These are phyloP conservation scores for Davidsoniella australis DNA, from an alignment of 2,329 filamentous ascomycete genomes.

Conservation along the genomic window DNA sequence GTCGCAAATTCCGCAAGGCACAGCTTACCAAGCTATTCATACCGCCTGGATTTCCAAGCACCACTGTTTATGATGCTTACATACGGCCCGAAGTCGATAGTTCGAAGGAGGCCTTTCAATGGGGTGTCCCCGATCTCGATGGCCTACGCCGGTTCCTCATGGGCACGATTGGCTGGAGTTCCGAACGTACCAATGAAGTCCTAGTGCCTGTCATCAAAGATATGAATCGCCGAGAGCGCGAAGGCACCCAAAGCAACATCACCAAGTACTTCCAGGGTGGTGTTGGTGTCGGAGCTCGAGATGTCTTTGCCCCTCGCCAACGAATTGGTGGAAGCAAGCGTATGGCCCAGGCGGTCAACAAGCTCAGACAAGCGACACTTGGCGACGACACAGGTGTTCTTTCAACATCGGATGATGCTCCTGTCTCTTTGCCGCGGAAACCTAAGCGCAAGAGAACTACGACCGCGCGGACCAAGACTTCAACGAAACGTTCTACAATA, in stretches of 20 bases:
- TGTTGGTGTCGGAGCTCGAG: conserved; percentile 49
- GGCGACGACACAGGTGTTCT: background rate
- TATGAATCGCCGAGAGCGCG: conserved; percentile 74
- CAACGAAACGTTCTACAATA: background rate
- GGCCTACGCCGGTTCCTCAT: conserved; percentile 72
- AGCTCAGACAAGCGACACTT: conserved; percentile 30
- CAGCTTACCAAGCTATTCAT: conserved; percentile 78
- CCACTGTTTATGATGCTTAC: conserved; percentile 69
- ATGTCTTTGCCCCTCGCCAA: conserved; percentile 54
- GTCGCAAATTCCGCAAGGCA: conserved; percentile 67
- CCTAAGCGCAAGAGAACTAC: conserved; percentile 1
- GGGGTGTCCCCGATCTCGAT: conserved; percentile 88
- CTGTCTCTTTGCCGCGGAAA: background rate
- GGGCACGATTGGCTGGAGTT: conserved; percentile 81
- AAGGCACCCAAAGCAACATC: conserved; percentile 92
- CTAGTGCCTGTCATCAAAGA: conserved; percentile 88
- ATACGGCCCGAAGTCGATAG: conserved; percentile 70
- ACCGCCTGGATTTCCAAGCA: conserved; percentile 60
- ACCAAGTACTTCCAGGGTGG: conserved; percentile 75
- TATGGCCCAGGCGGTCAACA: conserved; percentile 58
- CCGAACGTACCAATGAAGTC: conserved; percentile 86
- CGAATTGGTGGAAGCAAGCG: conserved; percentile 48
- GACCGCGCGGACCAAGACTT: background rate
- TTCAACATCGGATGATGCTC: background rate
- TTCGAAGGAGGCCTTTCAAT: conserved; percentile 66